These are phyloP conservation scores for Coemansia biformis DNA, from an alignment of 192 early-diverging fungal species.

Conservation along the genomic window DNA sequence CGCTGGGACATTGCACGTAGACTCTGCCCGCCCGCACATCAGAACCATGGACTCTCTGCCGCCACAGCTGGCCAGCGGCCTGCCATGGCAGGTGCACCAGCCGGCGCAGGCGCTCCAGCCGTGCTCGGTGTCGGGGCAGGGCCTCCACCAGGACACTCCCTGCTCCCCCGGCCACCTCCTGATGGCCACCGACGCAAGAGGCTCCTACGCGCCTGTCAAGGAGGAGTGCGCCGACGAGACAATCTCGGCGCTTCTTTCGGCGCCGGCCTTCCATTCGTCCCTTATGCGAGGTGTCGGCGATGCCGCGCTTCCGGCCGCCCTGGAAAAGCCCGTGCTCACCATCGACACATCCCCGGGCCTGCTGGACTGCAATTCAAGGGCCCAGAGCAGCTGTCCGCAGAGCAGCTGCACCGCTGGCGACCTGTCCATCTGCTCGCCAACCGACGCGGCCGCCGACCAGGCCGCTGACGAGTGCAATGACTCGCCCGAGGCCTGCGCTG, in stretches of 20 bases:
- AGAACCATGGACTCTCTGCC: slow-evolving; percentile 30
- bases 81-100: slow-evolving; percentile 31
- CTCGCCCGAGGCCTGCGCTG: slow-evolving; percentile 19
- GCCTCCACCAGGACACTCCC: background rate
- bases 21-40: background rate
- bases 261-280: background rate
- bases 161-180: slow-evolving; percentile 1
- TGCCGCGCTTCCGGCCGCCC: background rate
- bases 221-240: background rate
- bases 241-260: slow-evolving; percentile 2
- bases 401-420: background rate
- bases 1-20: no score
- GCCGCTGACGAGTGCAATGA: slow-evolving; percentile 3
- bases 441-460: background rate
- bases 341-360: background rate
- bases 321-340: background rate
- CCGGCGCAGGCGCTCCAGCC: background rate
- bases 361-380: background rate
- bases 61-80: slow-evolving; percentile 16
- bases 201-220: slow-evolving; percentile 1
- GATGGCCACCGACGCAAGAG: background rate
- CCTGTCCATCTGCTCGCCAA: background rate
- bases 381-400: background rate
- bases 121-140: background rate
- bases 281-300: background rate